A percentile compares a stretch with the other conserved stretches of the same genome.
phyloP scores from a whole-genome alignment of 345 rosid genomes.

The Eucalyptus cladocalyx region DNA sequence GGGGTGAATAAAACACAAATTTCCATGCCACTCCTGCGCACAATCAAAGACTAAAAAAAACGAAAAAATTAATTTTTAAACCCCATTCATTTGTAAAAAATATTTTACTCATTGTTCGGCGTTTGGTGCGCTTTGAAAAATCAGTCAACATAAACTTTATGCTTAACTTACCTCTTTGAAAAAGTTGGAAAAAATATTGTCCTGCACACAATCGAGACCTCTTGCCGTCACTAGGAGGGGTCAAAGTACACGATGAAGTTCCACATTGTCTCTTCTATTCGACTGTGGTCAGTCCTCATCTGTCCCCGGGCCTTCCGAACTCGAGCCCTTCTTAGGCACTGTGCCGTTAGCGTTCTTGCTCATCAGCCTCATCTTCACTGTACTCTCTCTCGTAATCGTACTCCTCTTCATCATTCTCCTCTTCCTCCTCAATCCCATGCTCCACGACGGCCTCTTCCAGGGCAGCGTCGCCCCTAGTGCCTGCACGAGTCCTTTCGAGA shows the following conservation, averaged over 20 bases:
- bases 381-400: slow-evolving; percentile 86
- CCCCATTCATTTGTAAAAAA: too few species aligned
- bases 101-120: too few species aligned
- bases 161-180: too few species aligned
- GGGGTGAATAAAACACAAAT: too few species aligned
- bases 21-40: too few species aligned
- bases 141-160: too few species aligned
- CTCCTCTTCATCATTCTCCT: slow-evolving; percentile 79
- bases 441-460: slow-evolving; percentile 67
- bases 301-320: slow-evolving; percentile 58
- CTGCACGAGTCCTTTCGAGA: slow-evolving; percentile 79
- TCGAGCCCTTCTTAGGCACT: slow-evolving; percentile 25
- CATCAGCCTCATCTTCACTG: slow-evolving; percentile 88
- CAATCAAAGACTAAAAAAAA: too few species aligned
- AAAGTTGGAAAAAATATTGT: too few species aligned
- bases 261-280: background rate
- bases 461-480: slow-evolving; percentile 46
- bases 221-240: background rate
- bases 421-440: slow-evolving; percentile 90
- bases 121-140: too few species aligned
- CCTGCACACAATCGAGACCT: too few species aligned
- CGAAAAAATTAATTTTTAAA: too few species aligned
- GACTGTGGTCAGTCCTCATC: slow-evolving; percentile 30
- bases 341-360: slow-evolving; percentile 45
- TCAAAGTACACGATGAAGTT: background rate